Percentiles rank a stretch among this genome's conserved stretches.
Evolutionary conservation across 352 stramenopile species (phyloP).

Genomic region (Globisporangium cylindrosporum): DNA sequence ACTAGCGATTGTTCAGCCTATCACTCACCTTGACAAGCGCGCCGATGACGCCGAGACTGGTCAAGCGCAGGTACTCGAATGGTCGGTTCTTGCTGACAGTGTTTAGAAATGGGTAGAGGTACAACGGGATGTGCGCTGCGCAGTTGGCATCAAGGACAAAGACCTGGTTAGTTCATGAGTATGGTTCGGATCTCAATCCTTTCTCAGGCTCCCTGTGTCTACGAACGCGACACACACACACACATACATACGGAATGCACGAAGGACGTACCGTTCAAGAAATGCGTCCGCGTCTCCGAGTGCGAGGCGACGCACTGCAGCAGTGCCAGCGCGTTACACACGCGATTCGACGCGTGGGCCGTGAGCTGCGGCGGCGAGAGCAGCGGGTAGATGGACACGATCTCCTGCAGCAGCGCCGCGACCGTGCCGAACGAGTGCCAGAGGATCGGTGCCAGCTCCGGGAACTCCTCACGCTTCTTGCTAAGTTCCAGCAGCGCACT

Average conservation of each 20-base stretch:
- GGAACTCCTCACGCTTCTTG: slow-evolving; percentile 98
- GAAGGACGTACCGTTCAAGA: slow-evolving; percentile 86
- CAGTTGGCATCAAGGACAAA: neutral
- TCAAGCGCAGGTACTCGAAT: slow-evolving; percentile 99
- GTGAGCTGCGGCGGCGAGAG: slow-evolving; percentile 96
- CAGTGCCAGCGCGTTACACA: slow-evolving; percentile 98
- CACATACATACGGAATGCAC: neutral
- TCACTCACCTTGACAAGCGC: slow-evolving; percentile 94
- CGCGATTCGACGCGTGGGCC: slow-evolving; percentile 95
- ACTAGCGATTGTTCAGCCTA: neutral
- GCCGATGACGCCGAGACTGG: slow-evolving; percentile 97
- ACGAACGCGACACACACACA: neutral
- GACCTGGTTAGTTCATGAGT: neutral
- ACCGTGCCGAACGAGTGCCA: slow-evolving; percentile 98
- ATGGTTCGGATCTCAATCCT: neutral
- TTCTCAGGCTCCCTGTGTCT: neutral
- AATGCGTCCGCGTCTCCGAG: slow-evolving; percentile 94
- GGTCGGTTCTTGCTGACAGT: slow-evolving; percentile 97
- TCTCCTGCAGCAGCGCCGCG: slow-evolving; percentile 97
- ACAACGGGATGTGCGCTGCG: slow-evolving; percentile 95
- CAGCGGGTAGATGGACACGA: slow-evolving; percentile 98
- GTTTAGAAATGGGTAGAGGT: slow-evolving; percentile 99
- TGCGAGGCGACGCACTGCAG: slow-evolving; percentile 98
- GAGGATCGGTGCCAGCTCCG: slow-evolving; percentile 96
- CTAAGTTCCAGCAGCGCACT: slow-evolving; percentile 96